These are phyloP conservation scores for Solanum habrochaites DNA, from an alignment of 257 asterid genomes.

Conservation along the genomic window DNA sequence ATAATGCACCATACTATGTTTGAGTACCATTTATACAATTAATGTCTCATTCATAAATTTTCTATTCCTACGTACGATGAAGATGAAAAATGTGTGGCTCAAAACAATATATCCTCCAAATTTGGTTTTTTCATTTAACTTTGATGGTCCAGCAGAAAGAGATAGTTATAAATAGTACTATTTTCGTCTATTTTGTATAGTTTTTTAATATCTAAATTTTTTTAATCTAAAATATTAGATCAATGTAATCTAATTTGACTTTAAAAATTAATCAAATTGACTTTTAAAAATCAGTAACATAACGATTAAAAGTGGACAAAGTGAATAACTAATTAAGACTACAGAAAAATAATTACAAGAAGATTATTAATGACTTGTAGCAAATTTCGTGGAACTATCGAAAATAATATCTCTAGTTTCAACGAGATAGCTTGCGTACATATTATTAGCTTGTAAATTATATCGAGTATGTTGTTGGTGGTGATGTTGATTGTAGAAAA, in stretches of 20 bases:
- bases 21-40: background rate
- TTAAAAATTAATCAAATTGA: too few species aligned
- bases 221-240: rapidly evolving
- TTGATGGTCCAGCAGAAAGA: background rate
- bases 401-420: too few species aligned
- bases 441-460: background rate
- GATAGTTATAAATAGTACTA: background rate
- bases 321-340: background rate
- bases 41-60: background rate
- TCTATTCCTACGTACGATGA: background rate
- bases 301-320: too few species aligned
- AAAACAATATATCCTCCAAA: background rate
- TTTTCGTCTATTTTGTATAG: too few species aligned
- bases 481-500: background rate
- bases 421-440: too few species aligned
- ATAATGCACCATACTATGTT: too few species aligned
- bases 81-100: background rate
- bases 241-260: too few species aligned
- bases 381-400: background rate
- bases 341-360: background rate
- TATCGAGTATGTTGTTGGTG: background rate
- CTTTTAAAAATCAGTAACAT: too few species aligned
- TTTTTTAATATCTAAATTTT: too few species aligned
- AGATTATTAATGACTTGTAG: background rate
- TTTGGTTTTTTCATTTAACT: background rate